These are phyloP conservation scores for Cryptococcus jaspeensis DNA, from an alignment of 1,284 basidiomycete species.

Conservation along the genomic window DNA sequence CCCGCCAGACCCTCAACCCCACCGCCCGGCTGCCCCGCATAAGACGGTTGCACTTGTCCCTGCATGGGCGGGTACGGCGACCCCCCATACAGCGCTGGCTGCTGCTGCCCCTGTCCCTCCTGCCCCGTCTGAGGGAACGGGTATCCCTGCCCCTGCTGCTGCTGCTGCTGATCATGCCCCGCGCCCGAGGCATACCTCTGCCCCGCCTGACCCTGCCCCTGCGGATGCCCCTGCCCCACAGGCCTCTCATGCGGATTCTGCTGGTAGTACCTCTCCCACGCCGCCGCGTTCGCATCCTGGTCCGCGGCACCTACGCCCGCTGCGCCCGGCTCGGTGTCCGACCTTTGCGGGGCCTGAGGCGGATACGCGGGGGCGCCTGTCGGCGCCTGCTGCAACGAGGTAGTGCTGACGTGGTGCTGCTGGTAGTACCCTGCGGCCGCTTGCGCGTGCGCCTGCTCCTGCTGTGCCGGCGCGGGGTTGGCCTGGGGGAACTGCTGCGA, in stretches of 20 bases:
- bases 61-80: constrained; percentile 25
- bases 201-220: constrained; percentile 14
- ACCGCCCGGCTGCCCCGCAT: constrained; percentile 7
- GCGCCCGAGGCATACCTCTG: not conserved
- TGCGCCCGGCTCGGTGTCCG: constrained; percentile 34
- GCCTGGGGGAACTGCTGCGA: constrained; percentile 21
- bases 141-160: constrained; percentile 1
- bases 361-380: constrained; percentile 31
- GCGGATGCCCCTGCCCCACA: constrained; percentile 10
- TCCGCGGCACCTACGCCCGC: constrained; percentile 39
- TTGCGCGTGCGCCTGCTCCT: constrained; percentile 5
- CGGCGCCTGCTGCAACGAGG: constrained; percentile 22
- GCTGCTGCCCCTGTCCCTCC: constrained; percentile 1
- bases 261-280: constrained; percentile 51
- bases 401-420: constrained; percentile 13
- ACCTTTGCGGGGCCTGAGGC: constrained; percentile 14
- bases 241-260: constrained; percentile 8
- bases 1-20: constrained; percentile 30
- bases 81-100: constrained; percentile 20
- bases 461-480: constrained; percentile 7
- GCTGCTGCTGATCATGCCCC: not conserved
- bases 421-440: constrained; percentile 9
- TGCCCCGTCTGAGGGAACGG: constrained; percentile 10
- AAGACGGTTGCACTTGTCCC: not conserved
- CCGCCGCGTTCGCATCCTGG: constrained; percentile 28